These are phyloP conservation scores for Psophocarpus tetragonolobus DNA, from an alignment of 306 rosid genomes.

Conservation along the genomic window DNA sequence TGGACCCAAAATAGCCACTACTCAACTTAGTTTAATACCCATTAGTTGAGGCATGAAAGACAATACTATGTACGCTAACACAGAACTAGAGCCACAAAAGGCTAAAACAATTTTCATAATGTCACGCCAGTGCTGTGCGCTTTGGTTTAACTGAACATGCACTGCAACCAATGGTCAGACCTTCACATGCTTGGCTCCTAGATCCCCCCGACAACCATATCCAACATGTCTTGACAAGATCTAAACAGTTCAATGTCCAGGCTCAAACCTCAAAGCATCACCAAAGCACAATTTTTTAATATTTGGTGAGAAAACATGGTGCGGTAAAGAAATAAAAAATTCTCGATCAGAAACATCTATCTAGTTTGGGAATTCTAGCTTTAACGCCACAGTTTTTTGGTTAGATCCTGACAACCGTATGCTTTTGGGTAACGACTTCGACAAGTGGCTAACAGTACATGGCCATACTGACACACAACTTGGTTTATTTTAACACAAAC, in stretches of 20 bases:
- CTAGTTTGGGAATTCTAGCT: not conserved
- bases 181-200: constrained; percentile 45
- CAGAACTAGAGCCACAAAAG: not conserved
- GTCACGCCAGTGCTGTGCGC: not conserved
- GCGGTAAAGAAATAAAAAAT: not conserved
- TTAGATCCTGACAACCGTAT: not conserved
- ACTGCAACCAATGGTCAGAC: constrained; percentile 28
- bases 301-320: not conserved
- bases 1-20: not conserved
- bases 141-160: constrained; percentile 11
- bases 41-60: not conserved
- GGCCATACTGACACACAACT: constrained; percentile 15
- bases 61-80: not conserved
- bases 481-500: constrained; percentile 30
- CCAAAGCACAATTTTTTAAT: constrained; percentile 8
- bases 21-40: not conserved
- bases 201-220: constrained; percentile 47
- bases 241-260: constrained; percentile 13
- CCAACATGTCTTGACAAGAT: constrained; percentile 30
- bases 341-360: not conserved
- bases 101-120: not conserved
- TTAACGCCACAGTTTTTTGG: not conserved
- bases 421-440: constrained; percentile 2
- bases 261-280: constrained; percentile 26
- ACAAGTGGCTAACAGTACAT: not conserved